These are phyloP conservation scores for Coniferiporia sulphurascens DNA, from an alignment of 1,284 basidiomycete species.

Conservation along the genomic window DNA sequence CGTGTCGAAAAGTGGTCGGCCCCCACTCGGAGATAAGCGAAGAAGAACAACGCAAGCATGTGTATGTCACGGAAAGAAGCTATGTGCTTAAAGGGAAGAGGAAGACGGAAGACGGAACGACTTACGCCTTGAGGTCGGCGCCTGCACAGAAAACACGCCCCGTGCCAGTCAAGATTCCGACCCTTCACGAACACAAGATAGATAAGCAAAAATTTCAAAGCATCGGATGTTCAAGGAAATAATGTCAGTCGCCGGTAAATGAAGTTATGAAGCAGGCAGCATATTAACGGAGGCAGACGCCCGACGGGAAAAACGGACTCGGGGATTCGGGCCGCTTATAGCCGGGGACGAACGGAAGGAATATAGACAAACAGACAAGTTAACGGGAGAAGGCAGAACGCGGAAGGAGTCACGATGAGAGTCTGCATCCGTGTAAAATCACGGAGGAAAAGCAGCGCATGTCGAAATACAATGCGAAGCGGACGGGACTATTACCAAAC, in stretches of 20 bases:
- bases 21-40: background rate
- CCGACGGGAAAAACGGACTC: background rate
- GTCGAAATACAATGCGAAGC: too few species aligned
- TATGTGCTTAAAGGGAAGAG: background rate
- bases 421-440: too few species aligned
- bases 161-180: constrained; percentile 71
- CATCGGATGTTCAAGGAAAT: background rate
- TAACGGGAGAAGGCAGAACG: too few species aligned
- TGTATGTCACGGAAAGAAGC: background rate
- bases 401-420: too few species aligned
- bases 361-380: too few species aligned
- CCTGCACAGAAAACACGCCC: constrained; percentile 80
- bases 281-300: background rate
- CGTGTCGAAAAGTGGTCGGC: too few species aligned
- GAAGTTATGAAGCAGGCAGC: background rate
- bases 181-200: constrained; percentile 40
- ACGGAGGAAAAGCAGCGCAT: too few species aligned
- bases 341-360: too few species aligned
- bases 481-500: too few species aligned
- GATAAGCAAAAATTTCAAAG: background rate
- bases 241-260: background rate
- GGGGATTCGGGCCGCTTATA: too few species aligned
- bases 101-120: constrained; percentile 14
- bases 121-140: constrained; percentile 70
- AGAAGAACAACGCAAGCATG: background rate